Evolutionary conservation across 2,329 filamentous ascomycete genomes (phyloP), one percentile per base, ranked within the genome.

Genomic region (Pseudocercospora macadamiae): DNA sequence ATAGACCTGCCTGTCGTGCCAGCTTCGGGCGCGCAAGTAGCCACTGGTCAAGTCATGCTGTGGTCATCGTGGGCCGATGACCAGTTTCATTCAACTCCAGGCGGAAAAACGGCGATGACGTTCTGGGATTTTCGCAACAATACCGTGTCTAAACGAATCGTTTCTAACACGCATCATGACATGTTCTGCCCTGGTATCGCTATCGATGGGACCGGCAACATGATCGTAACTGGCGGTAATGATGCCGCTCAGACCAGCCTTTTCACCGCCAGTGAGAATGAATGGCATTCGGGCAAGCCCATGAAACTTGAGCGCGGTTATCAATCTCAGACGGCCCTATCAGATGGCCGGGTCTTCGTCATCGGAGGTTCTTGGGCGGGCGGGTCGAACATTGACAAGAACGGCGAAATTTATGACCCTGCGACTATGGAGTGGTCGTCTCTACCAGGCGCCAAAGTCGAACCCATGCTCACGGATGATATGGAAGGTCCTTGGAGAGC

Each of bases 101-200:
- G 48, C 48, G 48, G 48, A 18, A 51, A 51, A 51, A 51, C 48
- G 16, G 48, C 48, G 48, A 51, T 25, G 28, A 34, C 48, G 34
- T 51, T 51, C 28, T 51, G 48, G 48, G 48, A 51, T 51, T 51
- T 51, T 23, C 48, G 48, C 28, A 51, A 18, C 48, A 51, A 51
- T 51, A 51, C 48, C 48, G 48, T 51, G 30, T 51, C 48, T 51
- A 51, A 51, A 25, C 48, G 48, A 36, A 25, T 44, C 37, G n/a
- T 54, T 10, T 30, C 36, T 16, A n/a, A 48, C 21, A 48, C 44
- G 14, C 16, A 48, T 25, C 79, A 83, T 63, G 80, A 83, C 64
- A 83, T 83, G 82, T 84, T 83, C 63, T 85, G 82, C 65, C 82
- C 83, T 0, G 83, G 82, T 1, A 81, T 84, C 54, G 79, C 77